Evolutionary conservation across 768 basidiomycete genomes (phyloP).

Genomic region (Lentinula sp.): DNA sequence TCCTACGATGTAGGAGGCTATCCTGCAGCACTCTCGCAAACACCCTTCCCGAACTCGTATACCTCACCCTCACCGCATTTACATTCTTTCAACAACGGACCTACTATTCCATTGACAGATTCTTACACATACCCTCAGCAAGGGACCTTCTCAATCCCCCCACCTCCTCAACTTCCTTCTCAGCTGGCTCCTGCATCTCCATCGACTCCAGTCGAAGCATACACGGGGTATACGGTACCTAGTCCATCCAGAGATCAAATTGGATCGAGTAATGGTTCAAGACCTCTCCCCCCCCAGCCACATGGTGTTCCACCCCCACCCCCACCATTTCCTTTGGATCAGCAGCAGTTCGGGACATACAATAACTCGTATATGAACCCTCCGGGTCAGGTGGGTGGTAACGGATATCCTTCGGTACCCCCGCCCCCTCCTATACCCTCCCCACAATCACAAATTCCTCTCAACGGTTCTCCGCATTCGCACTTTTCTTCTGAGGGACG

Average conservation of each 20-base stretch:
- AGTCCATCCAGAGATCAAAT: conserved; percentile 23
- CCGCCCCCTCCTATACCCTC: conserved; percentile 6
- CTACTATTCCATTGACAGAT: not conserved
- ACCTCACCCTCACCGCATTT: not conserved
- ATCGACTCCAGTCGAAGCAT: conserved; percentile 33
- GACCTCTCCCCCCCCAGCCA: conserved; percentile 36
- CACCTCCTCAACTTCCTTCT: conserved; percentile 19
- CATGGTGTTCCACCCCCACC: conserved; percentile 12
- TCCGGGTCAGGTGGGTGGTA: not conserved
- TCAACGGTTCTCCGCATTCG: conserved; percentile 14
- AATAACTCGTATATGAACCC: not conserved
- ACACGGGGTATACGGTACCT: conserved; percentile 24
- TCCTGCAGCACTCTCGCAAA: conserved; percentile 17
- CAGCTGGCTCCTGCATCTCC: conserved; percentile 25
- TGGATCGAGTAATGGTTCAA: conserved; percentile 26
- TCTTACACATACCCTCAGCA: conserved; percentile 5
- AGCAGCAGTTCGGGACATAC: not conserved
- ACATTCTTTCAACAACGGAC: conserved; percentile 1
- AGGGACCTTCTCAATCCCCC: not conserved
- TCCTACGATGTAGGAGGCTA: conserved; percentile 5
- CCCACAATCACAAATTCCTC: conserved; percentile 10
- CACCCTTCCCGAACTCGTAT: conserved; percentile 12
- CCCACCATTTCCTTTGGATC: not conserved
- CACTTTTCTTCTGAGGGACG: conserved; percentile 11
- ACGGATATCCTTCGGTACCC: not conserved